These are phyloP conservation scores for Diplodia intermedia DNA, from an alignment of 2,329 filamentous ascomycete genomes.

Conservation along the genomic window DNA sequence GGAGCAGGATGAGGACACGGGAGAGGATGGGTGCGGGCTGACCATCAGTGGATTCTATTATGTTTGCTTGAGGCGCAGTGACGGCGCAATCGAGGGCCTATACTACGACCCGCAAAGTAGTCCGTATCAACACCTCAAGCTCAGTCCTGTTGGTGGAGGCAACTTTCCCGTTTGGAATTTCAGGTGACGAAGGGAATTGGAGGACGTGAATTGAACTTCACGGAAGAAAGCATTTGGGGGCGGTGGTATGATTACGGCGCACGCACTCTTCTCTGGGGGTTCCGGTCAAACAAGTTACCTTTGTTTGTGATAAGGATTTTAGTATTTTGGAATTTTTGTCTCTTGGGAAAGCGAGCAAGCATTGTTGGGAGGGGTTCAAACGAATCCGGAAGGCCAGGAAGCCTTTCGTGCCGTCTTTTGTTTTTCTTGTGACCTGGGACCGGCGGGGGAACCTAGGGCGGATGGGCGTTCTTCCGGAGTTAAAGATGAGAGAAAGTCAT, in stretches of 20 bases:
- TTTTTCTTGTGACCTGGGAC: background rate
- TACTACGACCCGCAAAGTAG: slow-evolving; percentile 63
- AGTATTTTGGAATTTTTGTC: background rate
- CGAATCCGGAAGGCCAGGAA: background rate
- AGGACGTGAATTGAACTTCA: slow-evolving; percentile 70
- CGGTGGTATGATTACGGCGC: slow-evolving; percentile 1
- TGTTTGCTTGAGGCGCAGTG: slow-evolving; percentile 54
- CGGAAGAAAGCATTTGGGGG: background rate
- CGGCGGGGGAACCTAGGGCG: background rate
- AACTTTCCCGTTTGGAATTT: slow-evolving; percentile 51
- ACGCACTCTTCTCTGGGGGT: background rate
- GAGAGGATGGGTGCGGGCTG: slow-evolving; percentile 50
- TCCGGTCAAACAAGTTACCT: background rate
- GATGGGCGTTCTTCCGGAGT: slow-evolving; percentile 1
- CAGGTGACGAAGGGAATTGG: slow-evolving; percentile 53
- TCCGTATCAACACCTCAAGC: slow-evolving; percentile 60
- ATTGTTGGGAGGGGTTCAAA: background rate
- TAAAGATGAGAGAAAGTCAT: background rate
- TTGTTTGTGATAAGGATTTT: slow-evolving; percentile 3
- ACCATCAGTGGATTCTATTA: slow-evolving; percentile 65
- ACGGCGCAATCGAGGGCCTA: slow-evolving; percentile 58
- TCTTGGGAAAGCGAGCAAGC: slow-evolving; percentile 3
- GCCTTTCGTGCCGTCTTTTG: background rate
- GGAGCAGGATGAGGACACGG: slow-evolving; percentile 32
- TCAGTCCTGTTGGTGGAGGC: slow-evolving; percentile 49